phyloP scores from a whole-genome alignment of 1,284 basidiomycete genomes.

The Melampsora larici-populina region DNA sequence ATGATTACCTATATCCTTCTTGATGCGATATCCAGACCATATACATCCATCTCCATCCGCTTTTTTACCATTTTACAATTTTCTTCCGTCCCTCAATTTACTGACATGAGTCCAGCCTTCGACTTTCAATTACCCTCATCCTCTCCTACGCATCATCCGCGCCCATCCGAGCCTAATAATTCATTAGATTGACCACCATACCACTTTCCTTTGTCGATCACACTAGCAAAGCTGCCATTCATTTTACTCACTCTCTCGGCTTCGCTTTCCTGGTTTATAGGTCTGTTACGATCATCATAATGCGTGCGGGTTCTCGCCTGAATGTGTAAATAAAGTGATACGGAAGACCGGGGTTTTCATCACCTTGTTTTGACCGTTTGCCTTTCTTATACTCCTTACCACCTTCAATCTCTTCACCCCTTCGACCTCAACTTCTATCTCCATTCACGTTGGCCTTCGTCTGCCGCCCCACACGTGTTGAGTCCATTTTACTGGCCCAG shows the following conservation, averaged over 20 bases:
- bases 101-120: too few species aligned
- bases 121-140: background rate
- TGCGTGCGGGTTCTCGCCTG: background rate
- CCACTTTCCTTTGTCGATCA: too few species aligned
- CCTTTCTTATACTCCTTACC: background rate
- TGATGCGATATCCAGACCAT: too few species aligned
- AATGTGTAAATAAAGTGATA: background rate
- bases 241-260: background rate
- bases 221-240: background rate
- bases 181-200: background rate
- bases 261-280: background rate
- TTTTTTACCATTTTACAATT: too few species aligned
- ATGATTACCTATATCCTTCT: too few species aligned
- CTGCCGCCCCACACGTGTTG: too few species aligned
- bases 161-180: constrained; percentile 1
- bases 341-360: background rate
- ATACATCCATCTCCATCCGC: too few species aligned
- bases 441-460: background rate
- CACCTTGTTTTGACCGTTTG: background rate
- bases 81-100: too few species aligned
- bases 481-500: too few species aligned
- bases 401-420: background rate
- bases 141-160: constrained; percentile 1
- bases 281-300: background rate
- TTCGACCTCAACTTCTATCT: background rate